Evolutionary conservation across 1,139 yeast genomes (phyloP), one percentile per base, ranked within the genome.

Genomic region (Geotrichum restrictum): DNA sequence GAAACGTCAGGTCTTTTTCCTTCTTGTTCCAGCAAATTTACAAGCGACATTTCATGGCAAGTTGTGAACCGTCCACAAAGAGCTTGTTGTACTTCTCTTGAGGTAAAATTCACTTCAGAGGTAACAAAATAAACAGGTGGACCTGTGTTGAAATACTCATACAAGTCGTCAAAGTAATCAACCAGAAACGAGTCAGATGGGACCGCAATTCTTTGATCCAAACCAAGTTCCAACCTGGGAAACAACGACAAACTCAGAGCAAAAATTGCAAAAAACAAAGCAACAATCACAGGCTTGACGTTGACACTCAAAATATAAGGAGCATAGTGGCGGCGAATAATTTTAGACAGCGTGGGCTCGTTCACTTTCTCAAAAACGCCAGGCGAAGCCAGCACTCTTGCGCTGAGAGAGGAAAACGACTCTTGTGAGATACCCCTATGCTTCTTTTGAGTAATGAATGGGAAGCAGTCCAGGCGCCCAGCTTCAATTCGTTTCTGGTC

Each of bases 121-220:
- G 88, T 80, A 32, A 93, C 91, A 67, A 88, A 85, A 64, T 86
- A 93, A 1, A 88, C 78, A 0, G 98, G 98, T 0, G 98, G 96
- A 0, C 98, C 98, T 2, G 86, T 85, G 58, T 85, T 83, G 56
- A 93, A 74, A 64, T 83, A 85, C 1, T 75, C 69, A 64, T 85
- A 86, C 13, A 89, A 74, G 49, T 93, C 89, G 58, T 84, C 74
- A 69, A 87, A 93, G 66, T 93, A 93, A 51, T 80, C 76, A 34
- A 88, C 82, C 61, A 93, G 71, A 62, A 89, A 88, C 0, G 97
- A 89, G 53, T 80, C 89, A 3, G 77, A 70, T 0, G 98, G 98
- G 14, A 93, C 78, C 0, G 98, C 98, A 43, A 85, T 73, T 54
- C 95, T 77, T 68, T 93, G 98, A 65, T 93, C 98, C 31, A 93